phyloP scores from a whole-genome alignment of 2,329 filamentous ascomycete species.

The Chaetomiaceae sp. region DNA sequence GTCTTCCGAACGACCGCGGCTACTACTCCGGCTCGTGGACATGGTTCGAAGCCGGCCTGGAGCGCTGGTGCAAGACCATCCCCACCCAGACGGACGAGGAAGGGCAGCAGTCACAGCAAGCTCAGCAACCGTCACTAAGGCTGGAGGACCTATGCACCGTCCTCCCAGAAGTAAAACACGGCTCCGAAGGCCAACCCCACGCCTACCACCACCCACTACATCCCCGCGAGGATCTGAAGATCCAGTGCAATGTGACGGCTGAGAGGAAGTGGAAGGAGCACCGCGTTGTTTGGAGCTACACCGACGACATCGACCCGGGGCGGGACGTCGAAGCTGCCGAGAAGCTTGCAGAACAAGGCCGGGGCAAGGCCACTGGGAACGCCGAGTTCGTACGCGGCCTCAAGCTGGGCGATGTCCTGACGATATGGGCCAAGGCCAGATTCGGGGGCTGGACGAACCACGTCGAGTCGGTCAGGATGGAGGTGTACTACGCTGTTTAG shows the following conservation, averaged over 20 bases:
- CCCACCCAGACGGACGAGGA: constrained; percentile 8
- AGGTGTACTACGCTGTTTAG: constrained; percentile 52
- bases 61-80: constrained; percentile 47
- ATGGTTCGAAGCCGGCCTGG: constrained; percentile 61
- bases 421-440: constrained; percentile 56
- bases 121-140: constrained; percentile 4
- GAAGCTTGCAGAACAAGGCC: constrained; percentile 39
- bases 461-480: constrained; percentile 47
- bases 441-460: constrained; percentile 52
- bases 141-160: constrained; percentile 18
- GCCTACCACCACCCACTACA: constrained; percentile 35
- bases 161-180: constrained; percentile 12
- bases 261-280: constrained; percentile 36
- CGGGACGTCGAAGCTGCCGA: constrained; percentile 10
- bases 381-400: constrained; percentile 54
- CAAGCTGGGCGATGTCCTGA: constrained; percentile 57
- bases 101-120: background rate
- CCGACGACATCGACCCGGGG: constrained; percentile 42
- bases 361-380: constrained; percentile 47
- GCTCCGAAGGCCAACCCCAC: constrained; percentile 1
- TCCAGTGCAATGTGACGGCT: constrained; percentile 46
- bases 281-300: constrained; percentile 49
- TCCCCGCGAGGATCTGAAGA: constrained; percentile 36
- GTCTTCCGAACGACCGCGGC: constrained; percentile 29
- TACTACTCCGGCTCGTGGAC: constrained; percentile 50